Base-by-base conservation (phyloP, 2,329 filamentous ascomycete genomes). In the Aspergillus aculeatus region DNA sequence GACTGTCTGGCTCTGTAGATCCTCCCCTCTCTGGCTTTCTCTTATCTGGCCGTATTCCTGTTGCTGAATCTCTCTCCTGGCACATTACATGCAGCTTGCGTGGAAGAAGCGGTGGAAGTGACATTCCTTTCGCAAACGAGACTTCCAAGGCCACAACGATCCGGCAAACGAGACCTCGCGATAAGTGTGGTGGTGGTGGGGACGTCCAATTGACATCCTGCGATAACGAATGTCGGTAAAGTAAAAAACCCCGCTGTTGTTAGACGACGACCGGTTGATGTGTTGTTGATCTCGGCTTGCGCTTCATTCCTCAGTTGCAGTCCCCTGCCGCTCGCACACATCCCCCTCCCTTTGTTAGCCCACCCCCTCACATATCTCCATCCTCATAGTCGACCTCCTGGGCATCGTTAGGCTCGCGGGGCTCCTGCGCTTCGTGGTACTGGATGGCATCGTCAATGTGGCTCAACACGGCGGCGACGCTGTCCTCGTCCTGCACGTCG, bases 391-490 rank as follows among this genome's bases (percentile, higher is more conserved):
- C 77, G 56, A 81, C 78, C 41, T 86, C 84, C 61, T 84, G 81
- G 51, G 84, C 83, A 63, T 91, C 89, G 57, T 84, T 84, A 5
- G 92, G 89, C 74, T 97, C 93, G 68, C 85, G 88, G 9, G 93
- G 93, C 75, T 97, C 93, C 73, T 97, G 93, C 12, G 92, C 91
- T 75, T 97, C 93, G 72, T 96, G 91, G 75, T 86, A 97, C 74
- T 96, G 93, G 66, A 96, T 95, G 29, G 91, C 90, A 77, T 97
- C 92, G 74, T 97, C 93, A 68, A 97, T 95, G 78, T 96, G 92
- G 80, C 92, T 96, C 67, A 97, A 77, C 26, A 96, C 89, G 1
- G 84, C 87, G 1, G 84, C 89, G 4, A 98, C 88, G 71, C 94
- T 98, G 69, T 98, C 92, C 78, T 98, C 94, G 69, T 96, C 88